A percentile compares a stretch with the other conserved stretches of the same genome.
Evolutionary conservation across 1,284 basidiomycete genomes (phyloP).

Genomic region (Vanrija sp.): DNA sequence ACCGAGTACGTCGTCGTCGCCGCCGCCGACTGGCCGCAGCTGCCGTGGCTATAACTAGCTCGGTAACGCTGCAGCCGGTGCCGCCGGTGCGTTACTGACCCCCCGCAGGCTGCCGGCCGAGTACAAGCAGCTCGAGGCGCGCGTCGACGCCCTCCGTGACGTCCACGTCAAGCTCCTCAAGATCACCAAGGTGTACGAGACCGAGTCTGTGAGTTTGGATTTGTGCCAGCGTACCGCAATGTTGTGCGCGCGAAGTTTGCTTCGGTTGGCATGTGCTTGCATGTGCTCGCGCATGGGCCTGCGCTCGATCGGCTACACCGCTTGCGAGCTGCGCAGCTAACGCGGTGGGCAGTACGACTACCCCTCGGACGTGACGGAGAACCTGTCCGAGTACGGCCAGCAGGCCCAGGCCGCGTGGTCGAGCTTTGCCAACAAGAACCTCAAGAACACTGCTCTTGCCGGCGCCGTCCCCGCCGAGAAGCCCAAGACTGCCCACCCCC

Average conservation of each 20-base stretch:
- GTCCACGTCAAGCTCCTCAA: slow-evolving; percentile 78
- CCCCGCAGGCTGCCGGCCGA: slow-evolving; percentile 56
- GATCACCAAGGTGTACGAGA: slow-evolving; percentile 79
- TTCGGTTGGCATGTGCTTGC: background rate
- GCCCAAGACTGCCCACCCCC: slow-evolving; percentile 54
- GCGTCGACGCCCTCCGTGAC: slow-evolving; percentile 84
- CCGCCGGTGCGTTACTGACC: background rate
- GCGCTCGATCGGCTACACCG: background rate
- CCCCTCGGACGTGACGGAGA: slow-evolving; percentile 55
- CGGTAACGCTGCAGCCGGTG: background rate
- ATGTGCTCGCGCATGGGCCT: background rate
- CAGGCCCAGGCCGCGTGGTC: slow-evolving; percentile 74
- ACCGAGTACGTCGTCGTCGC: slow-evolving; percentile 67
- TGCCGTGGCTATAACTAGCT: background rate
- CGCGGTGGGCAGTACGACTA: slow-evolving; percentile 66
- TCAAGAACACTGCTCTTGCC: slow-evolving; percentile 84
- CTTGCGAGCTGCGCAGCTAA: background rate
- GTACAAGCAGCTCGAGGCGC: slow-evolving; percentile 90
- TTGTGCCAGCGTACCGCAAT: no score
- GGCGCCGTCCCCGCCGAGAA: slow-evolving; percentile 58
- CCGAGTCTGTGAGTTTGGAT: slow-evolving; percentile 53
- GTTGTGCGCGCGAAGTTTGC: background rate
- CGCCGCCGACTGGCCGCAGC: background rate
- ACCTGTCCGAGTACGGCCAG: slow-evolving; percentile 54
- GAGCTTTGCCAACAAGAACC: slow-evolving; percentile 79